Evolutionary conservation across 1,139 yeast species (phyloP), one percentile per base, ranked within the genome.

Genomic region (Kodamaea plutei): DNA sequence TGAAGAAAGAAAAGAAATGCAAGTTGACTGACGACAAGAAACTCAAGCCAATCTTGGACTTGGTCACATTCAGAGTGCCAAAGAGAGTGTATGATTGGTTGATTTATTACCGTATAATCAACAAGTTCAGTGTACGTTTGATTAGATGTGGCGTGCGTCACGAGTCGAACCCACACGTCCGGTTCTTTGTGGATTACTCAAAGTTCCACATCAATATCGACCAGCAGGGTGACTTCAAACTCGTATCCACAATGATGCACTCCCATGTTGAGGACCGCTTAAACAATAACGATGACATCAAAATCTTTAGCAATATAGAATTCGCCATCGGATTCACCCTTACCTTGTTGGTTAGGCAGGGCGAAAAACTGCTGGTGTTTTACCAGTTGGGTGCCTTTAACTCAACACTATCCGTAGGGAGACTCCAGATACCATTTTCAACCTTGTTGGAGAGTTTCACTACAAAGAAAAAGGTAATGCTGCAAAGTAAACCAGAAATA

Each of bases 301-400:
- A 43, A 15, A 38, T 60, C n/a, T 57, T 61, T 40, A 46, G 67
- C 35, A 63, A 56, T 36, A 36, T 60, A 11, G 69, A 62, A 35
- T 35, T 64, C 13, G 41, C 41, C 6, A 35, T 64, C 11, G 38
- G 42, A 12, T 56, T 54, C 35, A 56, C 56, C 31, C 46, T 56
- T 8, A 43, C 52, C 4, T 35, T 57, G 12, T 42, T 48, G 13
- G 58, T 63, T 35, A 36, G 44, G 3, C 31, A 40, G 3, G 38
- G 43, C 1, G 43, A 45, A 9, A 40, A 38, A 6, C 34, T 34
- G 9, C 37, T 35, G 10, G 37, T 47, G 11, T 16, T 26, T 6
- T 24, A 49, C 11, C 20, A 25, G 8, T 37, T 54, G 20, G 33
- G 41, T 15, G 43, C 56, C 35, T 49, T 58, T 39, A 36, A 49